Evolutionary conservation across 306 rosid genomes (phyloP), one percentile per base, ranked within the genome.

Genomic region (Datisca glomerata): DNA sequence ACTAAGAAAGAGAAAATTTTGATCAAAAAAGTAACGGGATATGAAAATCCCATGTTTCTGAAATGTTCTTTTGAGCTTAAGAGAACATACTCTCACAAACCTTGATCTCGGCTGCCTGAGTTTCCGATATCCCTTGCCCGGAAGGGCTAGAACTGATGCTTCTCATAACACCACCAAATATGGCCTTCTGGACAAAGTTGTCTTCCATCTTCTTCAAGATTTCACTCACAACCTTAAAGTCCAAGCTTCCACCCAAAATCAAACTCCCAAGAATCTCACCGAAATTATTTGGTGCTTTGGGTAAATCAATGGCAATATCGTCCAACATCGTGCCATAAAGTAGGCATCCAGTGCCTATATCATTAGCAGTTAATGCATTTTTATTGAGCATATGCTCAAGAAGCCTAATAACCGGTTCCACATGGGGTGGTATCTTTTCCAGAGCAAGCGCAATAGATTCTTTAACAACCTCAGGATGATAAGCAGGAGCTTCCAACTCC

Each of bases 201-300:
- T 62, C 66, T 57, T 68, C 75, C 27, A 68, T 31, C 62, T 68
- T 53, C 58, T 47, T 12, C 21, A 68, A 44, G 12, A 68, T 35
- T 45, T 62, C 41, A 45, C 20, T 52, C 60, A 62, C 53, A 4
- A 68, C 70, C 9, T 40, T 14, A 5, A 61, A 56, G 41, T 61
- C 53, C 43, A 68, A 38, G 13, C 45, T 69, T 49, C 59, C 32
- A 0, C 39, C 43, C 42, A 47, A 15, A 29, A 47, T 40, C 23
- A 69, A 43, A 54, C 42, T 53, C 50, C 70, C 70, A 1, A 69
- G 45, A 31, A 63, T 47, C 25, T 63, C 66, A 5, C 70, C 70
- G 19, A 69, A 69, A 47, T 57, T 56, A 37, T 36, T 61, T 20
- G 75, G 75, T 1, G 70, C 75, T 37, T 57, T 63, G 1, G 70